These are phyloP conservation scores for Aspergillus quadrilineatus DNA, from an alignment of 2,329 filamentous ascomycete genomes.

Conservation along the genomic window DNA sequence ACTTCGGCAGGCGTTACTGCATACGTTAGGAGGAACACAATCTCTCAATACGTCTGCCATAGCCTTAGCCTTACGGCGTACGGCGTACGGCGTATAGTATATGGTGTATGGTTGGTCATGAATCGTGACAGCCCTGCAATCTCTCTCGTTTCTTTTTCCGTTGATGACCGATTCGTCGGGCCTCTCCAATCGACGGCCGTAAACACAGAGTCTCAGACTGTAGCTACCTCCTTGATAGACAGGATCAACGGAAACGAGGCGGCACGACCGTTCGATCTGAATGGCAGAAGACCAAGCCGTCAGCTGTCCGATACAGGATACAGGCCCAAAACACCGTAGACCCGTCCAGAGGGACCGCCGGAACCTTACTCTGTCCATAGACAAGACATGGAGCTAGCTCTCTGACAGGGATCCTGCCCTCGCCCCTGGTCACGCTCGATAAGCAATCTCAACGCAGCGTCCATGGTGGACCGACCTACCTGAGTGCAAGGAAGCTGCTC, in stretches of 20 bases:
- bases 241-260: neutral
- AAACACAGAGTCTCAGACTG: neutral
- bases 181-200: neutral
- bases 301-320: no score
- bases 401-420: neutral
- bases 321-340: no score
- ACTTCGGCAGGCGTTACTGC: neutral
- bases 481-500: neutral
- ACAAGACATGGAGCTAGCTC: neutral
- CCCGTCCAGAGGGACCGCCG: neutral
- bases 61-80: neutral
- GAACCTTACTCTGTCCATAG: neutral
- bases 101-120: neutral
- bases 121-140: neutral
- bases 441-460: neutral
- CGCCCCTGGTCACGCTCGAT: neutral
- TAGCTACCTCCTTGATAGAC: neutral
- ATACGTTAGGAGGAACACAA: neutral
- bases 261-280: neutral
- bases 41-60: neutral
- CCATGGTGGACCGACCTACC: neutral
- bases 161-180: neutral
- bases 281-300: neutral
- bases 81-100: no score
- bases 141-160: neutral